Base-by-base conservation (phyloP, 192 early-diverging fungal species). In the Pilaira anomala region DNA sequence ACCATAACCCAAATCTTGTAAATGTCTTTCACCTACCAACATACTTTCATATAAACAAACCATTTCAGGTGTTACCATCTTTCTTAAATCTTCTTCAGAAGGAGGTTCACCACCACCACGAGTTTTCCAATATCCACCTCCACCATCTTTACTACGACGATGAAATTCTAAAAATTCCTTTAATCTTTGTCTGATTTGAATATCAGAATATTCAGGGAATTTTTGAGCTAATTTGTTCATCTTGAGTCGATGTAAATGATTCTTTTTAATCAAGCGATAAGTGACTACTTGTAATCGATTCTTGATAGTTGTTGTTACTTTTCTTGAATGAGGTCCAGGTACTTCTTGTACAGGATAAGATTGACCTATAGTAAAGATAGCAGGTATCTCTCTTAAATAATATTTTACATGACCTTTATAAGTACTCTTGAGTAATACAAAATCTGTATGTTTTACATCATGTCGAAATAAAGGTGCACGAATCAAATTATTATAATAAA, bases 151-250 rank as follows among this genome's bases (percentile, higher is more conserved):
- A 7, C 85, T 82, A 7, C 66, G 57, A 49, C 91, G 87, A 67
- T 91, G 89, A 63, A 92, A 95, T 76, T 97, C 93, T 30, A 91
- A 86, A 79, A 99, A 96, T 76, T 99, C 97, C 83, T 98, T 94
- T 8, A 99, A 77, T 48, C 92, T 85, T 73, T 94, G 90, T 18
- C 91, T 79, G n/a, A 99, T 84, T 59, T 94, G 89, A 48, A 85
- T 68, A 59, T 98, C 95, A 25, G 76, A 81, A 67, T 93, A 93
- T 50, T 91, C 91, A 14, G 94, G 90, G 60, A 95, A 99, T 48
- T 84, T 75, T 64, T 89, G 86, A 28, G 84, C 65, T 4, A 99
- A 79, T 69, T 90, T 87, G 48, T 77, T 85, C 74, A 92, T 91
- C 51, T 84, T 81, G 9, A 97, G 75, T 57, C 88, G 72, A 48